Evolutionary conservation across 2,329 filamentous ascomycete genomes (phyloP).

Genomic region (Pestalotiopsis fici): DNA sequence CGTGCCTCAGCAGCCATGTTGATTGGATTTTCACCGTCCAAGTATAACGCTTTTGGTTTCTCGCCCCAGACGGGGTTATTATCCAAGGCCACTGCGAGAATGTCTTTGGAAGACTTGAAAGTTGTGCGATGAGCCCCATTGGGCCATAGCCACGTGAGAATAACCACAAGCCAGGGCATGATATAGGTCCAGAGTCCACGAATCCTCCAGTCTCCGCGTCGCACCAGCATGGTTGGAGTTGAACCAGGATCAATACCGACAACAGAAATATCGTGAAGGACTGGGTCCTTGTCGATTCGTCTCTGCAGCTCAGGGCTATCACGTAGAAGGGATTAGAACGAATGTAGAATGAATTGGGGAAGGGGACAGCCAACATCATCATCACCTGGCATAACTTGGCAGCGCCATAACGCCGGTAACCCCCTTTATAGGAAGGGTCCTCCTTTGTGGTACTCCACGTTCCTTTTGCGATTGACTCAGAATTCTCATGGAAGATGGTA

Average conservation of each 20-base stretch:
- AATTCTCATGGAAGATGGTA: conserved; percentile 21
- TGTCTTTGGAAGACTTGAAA: conserved; percentile 26
- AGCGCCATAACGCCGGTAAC: conserved; percentile 32
- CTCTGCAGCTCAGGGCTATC: conserved; percentile 27
- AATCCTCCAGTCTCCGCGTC: neutral
- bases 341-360: neutral
- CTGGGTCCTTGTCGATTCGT: conserved; percentile 26
- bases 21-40: conserved; percentile 15
- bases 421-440: conserved; percentile 18
- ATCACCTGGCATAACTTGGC: conserved; percentile 32
- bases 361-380: conserved; percentile 21
- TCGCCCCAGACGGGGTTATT: conserved; percentile 19
- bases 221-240: conserved; percentile 22
- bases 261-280: conserved; percentile 26
- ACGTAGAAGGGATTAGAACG: neutral
- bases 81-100: conserved; percentile 25
- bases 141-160: conserved; percentile 17
- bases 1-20: conserved; percentile 18
- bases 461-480: conserved; percentile 24
- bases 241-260: conserved; percentile 35
- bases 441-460: conserved; percentile 23
- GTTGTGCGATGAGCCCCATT: conserved; percentile 26
- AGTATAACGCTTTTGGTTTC: conserved; percentile 17
- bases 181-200: neutral
- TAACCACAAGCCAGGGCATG: neutral